Conservation (phyloP, 2,329 filamentous ascomycete genomes). For the Stemphylium vesicarium region DNA sequence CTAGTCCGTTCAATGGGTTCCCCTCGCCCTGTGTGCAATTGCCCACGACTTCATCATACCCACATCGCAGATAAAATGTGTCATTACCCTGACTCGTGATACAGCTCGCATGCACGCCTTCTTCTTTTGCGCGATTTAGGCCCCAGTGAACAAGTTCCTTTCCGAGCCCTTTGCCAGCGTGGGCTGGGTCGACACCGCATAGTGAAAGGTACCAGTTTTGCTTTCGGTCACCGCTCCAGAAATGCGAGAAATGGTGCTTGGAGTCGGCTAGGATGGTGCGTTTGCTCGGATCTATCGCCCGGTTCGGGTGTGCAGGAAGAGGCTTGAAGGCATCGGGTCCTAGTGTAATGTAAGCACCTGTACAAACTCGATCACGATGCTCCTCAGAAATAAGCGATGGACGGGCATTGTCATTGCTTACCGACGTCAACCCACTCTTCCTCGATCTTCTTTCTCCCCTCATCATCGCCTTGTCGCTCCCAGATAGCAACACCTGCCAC, state of each 20-base stretch:
- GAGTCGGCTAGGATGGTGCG: conserved; percentile 19
- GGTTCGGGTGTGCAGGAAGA: conserved; percentile 20
- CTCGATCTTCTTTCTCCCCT: conserved; percentile 17
- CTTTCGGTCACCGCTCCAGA: conserved; percentile 29
- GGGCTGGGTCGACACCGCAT: conserved; percentile 50
- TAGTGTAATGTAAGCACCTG: neutral
- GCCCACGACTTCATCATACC: conserved; percentile 45
- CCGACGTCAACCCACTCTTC: conserved; percentile 21
- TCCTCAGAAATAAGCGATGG: neutral
- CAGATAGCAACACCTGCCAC: conserved; percentile 29
- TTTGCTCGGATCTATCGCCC: conserved; percentile 29
- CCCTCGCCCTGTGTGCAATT: conserved; percentile 41
- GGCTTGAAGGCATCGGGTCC: conserved; percentile 10
- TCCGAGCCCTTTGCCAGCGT: conserved; percentile 49
- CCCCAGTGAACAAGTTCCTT: conserved; percentile 53
- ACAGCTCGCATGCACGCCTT: conserved; percentile 51
- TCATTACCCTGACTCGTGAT: conserved; percentile 50
- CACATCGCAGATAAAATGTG: conserved; percentile 49
- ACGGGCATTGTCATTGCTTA: neutral
- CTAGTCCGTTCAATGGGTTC: conserved; percentile 39
- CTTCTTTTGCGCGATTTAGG: conserved; percentile 44
- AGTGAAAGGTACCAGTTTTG: conserved; percentile 51
- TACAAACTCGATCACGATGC: neutral
- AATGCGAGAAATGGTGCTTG: conserved; percentile 21
- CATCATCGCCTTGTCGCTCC: conserved; percentile 31